Conservation (phyloP, 495 filamentous ascomycete genomes). For the Chaetomium fimeti region DNA sequence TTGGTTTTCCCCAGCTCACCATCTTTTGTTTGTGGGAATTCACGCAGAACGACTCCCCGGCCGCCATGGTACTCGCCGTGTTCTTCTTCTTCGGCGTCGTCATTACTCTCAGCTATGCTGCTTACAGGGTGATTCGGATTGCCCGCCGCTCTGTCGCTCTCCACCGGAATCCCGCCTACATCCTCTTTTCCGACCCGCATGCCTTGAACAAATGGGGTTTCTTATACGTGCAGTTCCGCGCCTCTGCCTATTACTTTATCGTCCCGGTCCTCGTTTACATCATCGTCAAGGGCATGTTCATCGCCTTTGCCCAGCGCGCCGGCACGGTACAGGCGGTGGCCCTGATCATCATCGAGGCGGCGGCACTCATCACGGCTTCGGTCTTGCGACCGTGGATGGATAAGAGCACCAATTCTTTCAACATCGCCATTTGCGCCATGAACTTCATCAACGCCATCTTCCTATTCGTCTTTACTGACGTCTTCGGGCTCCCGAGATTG, state of each 20-base stretch:
- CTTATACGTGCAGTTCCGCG: slow-evolving; percentile 95
- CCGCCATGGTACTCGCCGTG: slow-evolving; percentile 82
- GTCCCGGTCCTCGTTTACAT: slow-evolving; percentile 77
- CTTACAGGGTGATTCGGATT: slow-evolving; percentile 83
- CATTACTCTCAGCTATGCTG: slow-evolving; percentile 78
- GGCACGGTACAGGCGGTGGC: slow-evolving; percentile 82
- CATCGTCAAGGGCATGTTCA: slow-evolving; percentile 85
- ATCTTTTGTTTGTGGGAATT: slow-evolving; percentile 95
- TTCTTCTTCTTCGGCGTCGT: slow-evolving; percentile 86
- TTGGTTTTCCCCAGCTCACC: slow-evolving; percentile 90
- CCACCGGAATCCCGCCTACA: slow-evolving; percentile 97
- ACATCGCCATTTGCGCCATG: slow-evolving; percentile 84
- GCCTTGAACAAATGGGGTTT: slow-evolving; percentile 98
- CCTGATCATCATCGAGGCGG: slow-evolving; percentile 81
- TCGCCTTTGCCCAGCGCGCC: slow-evolving; percentile 73
- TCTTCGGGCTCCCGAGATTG: slow-evolving; percentile 80
- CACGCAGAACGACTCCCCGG: slow-evolving; percentile 78
- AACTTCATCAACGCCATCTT: slow-evolving; percentile 92
- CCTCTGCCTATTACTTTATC: slow-evolving; percentile 96
- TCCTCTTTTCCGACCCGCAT: slow-evolving; percentile 90
- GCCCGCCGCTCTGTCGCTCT: slow-evolving; percentile 83
- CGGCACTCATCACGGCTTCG: slow-evolving; percentile 71
- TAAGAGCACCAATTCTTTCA: slow-evolving; percentile 97
- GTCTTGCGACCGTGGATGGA: slow-evolving; percentile 97
- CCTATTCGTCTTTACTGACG: slow-evolving; percentile 76